Evolutionary conservation across 306 rosid species (phyloP), one percentile per base, ranked within the genome.

Genomic region (Arachis stenosperma): DNA sequence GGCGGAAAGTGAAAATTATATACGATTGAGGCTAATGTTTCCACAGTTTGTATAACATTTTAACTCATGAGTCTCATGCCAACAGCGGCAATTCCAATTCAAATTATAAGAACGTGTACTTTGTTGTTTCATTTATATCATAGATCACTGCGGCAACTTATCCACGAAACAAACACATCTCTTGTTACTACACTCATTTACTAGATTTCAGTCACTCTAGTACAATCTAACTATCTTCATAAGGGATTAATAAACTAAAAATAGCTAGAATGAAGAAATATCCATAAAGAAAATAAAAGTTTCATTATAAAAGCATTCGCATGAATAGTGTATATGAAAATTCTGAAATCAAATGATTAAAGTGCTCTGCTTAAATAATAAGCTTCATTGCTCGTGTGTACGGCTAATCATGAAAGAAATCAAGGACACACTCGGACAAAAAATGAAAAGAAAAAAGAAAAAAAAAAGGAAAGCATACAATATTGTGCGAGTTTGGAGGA

Each of bases 51-150:
- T n/a, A 52, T 51, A 14, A 14, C 22, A 39, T 43, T 17, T 27
- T 54, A 54, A 2, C 17, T 7, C 59, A 8, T 22, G 27, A 54
- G 11, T 5, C 51, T 14, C 11, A 68, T 5, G 14, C 9, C 48
- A 44, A 52, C 61, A 67, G 33, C 7, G 7, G 51, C 55, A 69
- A 53, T 69, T 69, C 51, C 22, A 37, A 39, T 37, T 53, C 51
- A 39, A 39, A 54, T 46, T 7, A 54, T 40, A 17, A 53, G 17
- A 52, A 39, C 27, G 7, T 46, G 5, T 42, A 6, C 11, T 8
- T 7, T 12, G 11, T 46, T 46, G 2, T 46, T 10, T 46, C 11
- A 11, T 2, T 52, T 3, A 48, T 14, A n/a, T 14, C 55, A 52
- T 52, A 52, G 29, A 22, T 6, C 9, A n/a, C 3, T 22, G 15